These are phyloP conservation scores for Mycena albidolilacea DNA, from an alignment of 768 basidiomycete genomes.

Conservation along the genomic window DNA sequence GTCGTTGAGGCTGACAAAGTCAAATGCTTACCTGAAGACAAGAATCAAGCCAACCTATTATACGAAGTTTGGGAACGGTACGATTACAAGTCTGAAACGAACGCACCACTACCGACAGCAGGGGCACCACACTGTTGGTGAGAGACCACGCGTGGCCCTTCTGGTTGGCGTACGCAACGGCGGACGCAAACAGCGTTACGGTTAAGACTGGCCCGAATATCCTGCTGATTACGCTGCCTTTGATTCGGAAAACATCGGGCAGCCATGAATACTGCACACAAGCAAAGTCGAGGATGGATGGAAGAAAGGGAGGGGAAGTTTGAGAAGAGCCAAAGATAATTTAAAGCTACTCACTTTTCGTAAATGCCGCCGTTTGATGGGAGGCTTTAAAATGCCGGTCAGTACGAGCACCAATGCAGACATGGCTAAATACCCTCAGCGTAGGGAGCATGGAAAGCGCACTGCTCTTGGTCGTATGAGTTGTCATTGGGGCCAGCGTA, in stretches of 20 bases:
- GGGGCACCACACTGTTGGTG: slow-evolving; percentile 88
- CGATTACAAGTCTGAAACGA: slow-evolving; percentile 6
- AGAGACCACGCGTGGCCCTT: slow-evolving; percentile 73
- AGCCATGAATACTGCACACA: slow-evolving; percentile 84
- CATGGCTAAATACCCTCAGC: slow-evolving; percentile 12
- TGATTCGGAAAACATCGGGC: slow-evolving; percentile 87
- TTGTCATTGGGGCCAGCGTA: slow-evolving; percentile 1
- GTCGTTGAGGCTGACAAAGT: neutral
- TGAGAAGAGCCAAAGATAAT: slow-evolving; percentile 3
- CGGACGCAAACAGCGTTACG: slow-evolving; percentile 80
- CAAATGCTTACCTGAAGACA: slow-evolving; percentile 78
- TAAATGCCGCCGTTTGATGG: slow-evolving; percentile 66
- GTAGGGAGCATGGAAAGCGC: slow-evolving; percentile 30
- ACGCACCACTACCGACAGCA: slow-evolving; percentile 91
- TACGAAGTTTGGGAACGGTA: neutral
- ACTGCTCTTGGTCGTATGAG: slow-evolving; percentile 33
- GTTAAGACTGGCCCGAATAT: slow-evolving; percentile 89
- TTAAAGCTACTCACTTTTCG: slow-evolving; percentile 58
- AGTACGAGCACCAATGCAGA: neutral
- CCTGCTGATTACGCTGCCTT: slow-evolving; percentile 82
- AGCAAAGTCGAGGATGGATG: too few species aligned
- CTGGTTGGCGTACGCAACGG: slow-evolving; percentile 71
- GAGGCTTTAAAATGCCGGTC: slow-evolving; percentile 45
- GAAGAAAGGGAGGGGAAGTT: slow-evolving; percentile 7
- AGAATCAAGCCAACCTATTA: slow-evolving; percentile 87